Conservation (phyloP, 2,329 filamentous ascomycete genomes). For the Cercospora sp. region DNA sequence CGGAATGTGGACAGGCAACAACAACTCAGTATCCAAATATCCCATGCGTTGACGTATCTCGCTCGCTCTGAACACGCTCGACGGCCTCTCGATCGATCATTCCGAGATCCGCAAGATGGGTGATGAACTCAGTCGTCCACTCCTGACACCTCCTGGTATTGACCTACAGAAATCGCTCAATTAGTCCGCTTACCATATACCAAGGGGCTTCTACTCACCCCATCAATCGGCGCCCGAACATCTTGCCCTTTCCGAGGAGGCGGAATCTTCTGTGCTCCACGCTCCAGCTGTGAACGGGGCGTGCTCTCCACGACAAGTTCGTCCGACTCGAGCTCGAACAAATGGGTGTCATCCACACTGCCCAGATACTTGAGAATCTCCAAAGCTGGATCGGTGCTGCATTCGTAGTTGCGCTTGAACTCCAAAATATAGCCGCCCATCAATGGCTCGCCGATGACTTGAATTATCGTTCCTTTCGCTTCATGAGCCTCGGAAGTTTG, state of each 20-base stretch:
- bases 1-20: not conserved
- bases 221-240: not conserved
- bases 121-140: not conserved
- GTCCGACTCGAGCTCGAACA: not conserved
- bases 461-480: not conserved
- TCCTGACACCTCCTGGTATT: not conserved
- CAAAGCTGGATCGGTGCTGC: not conserved
- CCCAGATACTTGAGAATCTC: not conserved
- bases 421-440: not conserved
- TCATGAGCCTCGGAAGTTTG: not conserved
- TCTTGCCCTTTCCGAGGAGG: not conserved
- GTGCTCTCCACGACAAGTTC: not conserved
- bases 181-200: not conserved
- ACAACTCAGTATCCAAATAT: not conserved
- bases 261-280: not conserved
- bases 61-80: not conserved
- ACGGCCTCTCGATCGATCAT: not conserved
- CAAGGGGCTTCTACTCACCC: not conserved
- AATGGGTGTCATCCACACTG: not conserved
- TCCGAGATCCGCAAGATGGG: not conserved
- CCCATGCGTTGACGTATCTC: not conserved
- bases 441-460: not conserved
- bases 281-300: not conserved
- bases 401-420: slow-evolving; percentile 1
- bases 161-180: not conserved